phyloP scores from a whole-genome alignment of 768 basidiomycete genomes.

The Leccinum ochraceum region DNA sequence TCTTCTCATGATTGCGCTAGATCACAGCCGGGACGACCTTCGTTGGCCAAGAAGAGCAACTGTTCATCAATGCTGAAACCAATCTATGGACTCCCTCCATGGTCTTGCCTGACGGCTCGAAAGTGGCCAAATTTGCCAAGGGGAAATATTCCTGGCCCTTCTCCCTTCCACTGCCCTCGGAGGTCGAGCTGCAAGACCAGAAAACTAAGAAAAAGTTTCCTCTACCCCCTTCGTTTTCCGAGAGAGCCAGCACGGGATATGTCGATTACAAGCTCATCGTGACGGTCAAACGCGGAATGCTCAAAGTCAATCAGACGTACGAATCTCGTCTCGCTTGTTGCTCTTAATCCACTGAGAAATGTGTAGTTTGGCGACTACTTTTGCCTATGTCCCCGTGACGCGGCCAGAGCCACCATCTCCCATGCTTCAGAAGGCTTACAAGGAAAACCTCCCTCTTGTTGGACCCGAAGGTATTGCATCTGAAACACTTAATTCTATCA shows the following conservation, averaged over 20 bases:
- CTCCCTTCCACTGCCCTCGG: slow-evolving; percentile 45
- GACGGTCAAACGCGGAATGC: slow-evolving; percentile 47
- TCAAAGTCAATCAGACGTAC: slow-evolving; percentile 54
- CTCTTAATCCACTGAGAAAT: neutral
- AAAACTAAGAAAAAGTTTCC: slow-evolving; percentile 38
- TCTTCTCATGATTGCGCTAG: slow-evolving; percentile 18
- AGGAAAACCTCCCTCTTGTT: slow-evolving; percentile 33
- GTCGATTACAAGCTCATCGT: slow-evolving; percentile 56
- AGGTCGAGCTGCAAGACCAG: slow-evolving; percentile 41
- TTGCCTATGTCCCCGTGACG: slow-evolving; percentile 36
- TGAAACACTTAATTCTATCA: neutral
- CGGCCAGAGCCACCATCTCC: slow-evolving; percentile 38
- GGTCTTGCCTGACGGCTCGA: slow-evolving; percentile 25
- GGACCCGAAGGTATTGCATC: slow-evolving; percentile 33
- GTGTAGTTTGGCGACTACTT: slow-evolving; percentile 33
- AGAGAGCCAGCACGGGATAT: slow-evolving; percentile 54
- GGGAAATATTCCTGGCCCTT: slow-evolving; percentile 54
- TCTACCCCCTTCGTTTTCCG: slow-evolving; percentile 56
- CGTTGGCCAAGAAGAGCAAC: slow-evolving; percentile 55
- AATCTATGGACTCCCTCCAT: slow-evolving; percentile 42
- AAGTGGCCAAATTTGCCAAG: slow-evolving; percentile 38
- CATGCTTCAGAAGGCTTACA: slow-evolving; percentile 38
- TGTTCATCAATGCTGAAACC: slow-evolving; percentile 46
- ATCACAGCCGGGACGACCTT: slow-evolving; percentile 49
- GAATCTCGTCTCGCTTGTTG: neutral